Evolutionary conservation across 306 rosid species (phyloP).

Genomic region (Hippophae gyantsensis): DNA sequence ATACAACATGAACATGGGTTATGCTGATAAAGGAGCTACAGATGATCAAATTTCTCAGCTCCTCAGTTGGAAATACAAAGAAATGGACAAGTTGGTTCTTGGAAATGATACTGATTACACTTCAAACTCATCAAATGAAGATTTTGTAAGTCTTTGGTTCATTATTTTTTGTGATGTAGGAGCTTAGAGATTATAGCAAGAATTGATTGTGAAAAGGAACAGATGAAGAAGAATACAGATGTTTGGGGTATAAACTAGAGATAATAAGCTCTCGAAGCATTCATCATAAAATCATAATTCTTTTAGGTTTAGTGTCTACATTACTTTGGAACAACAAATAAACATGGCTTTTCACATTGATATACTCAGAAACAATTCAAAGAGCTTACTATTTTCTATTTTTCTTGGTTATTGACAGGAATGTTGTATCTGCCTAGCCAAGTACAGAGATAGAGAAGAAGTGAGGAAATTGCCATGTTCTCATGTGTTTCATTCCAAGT

Average conservation of each 20-base stretch:
- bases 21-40: conserved; percentile 61
- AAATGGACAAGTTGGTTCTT: conserved; percentile 30
- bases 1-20: conserved; percentile 84
- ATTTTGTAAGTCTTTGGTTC: conserved; percentile 52
- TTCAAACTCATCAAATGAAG: conserved; percentile 35
- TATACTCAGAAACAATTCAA: not conserved
- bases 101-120: conserved; percentile 31
- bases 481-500: conserved; percentile 70
- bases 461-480: conserved; percentile 75
- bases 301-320: too few species aligned
- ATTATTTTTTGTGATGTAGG: not conserved
- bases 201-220: too few species aligned
- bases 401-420: conserved; percentile 39
- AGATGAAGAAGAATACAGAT: too few species aligned
- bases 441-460: conserved; percentile 73
- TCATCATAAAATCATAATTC: too few species aligned
- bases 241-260: too few species aligned
- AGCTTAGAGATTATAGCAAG: too few species aligned
- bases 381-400: conserved; percentile 11
- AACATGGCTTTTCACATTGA: too few species aligned
- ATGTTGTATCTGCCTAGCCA: conserved; percentile 86
- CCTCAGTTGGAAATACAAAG: conserved; percentile 63
- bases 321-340: too few species aligned
- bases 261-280: too few species aligned
- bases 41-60: conserved; percentile 79